Base-by-base conservation (phyloP, 345 rosid genomes). In the Xanthoceras sorbifolium region DNA sequence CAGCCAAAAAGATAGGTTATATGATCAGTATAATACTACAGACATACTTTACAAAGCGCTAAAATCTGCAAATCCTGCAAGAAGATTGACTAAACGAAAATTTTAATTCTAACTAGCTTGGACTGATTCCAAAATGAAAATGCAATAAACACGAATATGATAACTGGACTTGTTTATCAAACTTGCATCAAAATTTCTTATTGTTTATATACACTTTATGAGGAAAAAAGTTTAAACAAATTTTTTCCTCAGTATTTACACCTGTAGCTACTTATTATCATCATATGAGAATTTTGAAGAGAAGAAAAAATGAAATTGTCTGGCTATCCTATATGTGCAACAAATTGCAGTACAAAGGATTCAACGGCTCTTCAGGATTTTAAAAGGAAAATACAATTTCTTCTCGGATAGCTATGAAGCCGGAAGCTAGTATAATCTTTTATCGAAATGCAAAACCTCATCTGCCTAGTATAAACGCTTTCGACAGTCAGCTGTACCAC, bases 401-500 rank as follows among this genome's bases (percentile, higher is more conserved):
- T 68, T 32, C 46, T 32, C 32, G 12, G 11, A 23, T 25, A 68
- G 48, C 72, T 28, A 63, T 20, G 44, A 63, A 22, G 67, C 14
- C 38, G 2, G 8, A 14, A 64, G 22, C 4, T 31, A 11, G 64
- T 22, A 31, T 64, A 31, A 31, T 38, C 14, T 14, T 64, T 64
- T 32, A 64, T 38, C 42, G 20, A 64, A 48, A 69, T 69, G n/a
- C 20, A 28, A 14, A 71, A 36, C 64, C 57, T 38, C 48, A 32
- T 55, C 31, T 22, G 40, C 77, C 34, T 54, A 75, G 54, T 22
- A 75, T 23, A 75, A 65, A 52, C 54, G 72, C 32, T 52, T 75
- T 22, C 71, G 46, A 66, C 78, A 75, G 36, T 54, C 54, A 64
- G 72, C 71, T 29, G 63, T 25, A 50, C 78, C 72, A 36, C 66